Evolutionary conservation across 441 rosid genomes (phyloP).

Genomic region (Gossypium schwendimanii): DNA sequence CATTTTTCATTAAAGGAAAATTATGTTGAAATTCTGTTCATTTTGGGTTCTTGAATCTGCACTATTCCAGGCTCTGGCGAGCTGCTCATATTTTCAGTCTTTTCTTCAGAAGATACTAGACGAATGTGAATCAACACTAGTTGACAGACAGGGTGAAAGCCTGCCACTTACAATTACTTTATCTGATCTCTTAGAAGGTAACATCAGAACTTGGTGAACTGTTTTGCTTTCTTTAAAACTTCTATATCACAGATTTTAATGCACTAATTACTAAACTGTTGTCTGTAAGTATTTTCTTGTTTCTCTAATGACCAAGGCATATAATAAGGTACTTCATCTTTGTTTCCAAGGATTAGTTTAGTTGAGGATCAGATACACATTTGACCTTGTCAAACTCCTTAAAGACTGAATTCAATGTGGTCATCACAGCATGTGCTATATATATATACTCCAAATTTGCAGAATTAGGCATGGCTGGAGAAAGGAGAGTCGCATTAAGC

Average conservation of each 20-base stretch:
- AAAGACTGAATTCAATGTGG: neutral
- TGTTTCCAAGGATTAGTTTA: neutral
- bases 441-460: conserved; percentile 7
- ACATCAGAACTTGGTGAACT: conserved; percentile 2
- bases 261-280: neutral
- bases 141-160: conserved; percentile 33
- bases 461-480: conserved; percentile 43
- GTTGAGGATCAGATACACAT: neutral
- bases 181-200: conserved; percentile 59
- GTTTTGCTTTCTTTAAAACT: neutral
- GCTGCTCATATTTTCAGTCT: conserved; percentile 55
- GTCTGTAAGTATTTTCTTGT: neutral
- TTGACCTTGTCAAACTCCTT: neutral
- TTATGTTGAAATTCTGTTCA: neutral
- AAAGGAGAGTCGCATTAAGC: conserved; percentile 38
- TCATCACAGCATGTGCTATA: neutral
- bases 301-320: neutral
- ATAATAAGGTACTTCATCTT: neutral
- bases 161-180: conserved; percentile 62
- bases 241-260: neutral
- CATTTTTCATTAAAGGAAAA: neutral
- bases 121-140: conserved; percentile 30
- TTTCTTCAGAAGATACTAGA: conserved; percentile 53
- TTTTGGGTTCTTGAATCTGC: neutral
- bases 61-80: conserved; percentile 64